Percentiles rank a stretch among this genome's conserved stretches.
Conservation (phyloP, 139 green algal species). For the Chlamydomonas eustigma region DNA sequence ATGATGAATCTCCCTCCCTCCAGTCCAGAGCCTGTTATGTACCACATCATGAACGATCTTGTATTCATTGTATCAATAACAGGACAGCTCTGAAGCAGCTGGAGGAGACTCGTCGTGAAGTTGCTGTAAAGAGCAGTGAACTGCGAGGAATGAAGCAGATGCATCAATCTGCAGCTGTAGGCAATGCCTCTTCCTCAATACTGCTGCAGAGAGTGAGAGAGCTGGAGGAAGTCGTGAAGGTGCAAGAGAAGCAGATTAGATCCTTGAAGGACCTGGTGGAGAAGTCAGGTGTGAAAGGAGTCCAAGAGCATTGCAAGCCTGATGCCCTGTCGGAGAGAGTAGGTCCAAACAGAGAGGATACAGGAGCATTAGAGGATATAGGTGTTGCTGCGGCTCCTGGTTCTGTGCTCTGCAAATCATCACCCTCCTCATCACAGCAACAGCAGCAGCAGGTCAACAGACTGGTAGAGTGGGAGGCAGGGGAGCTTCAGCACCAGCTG, state of each 20-base stretch:
- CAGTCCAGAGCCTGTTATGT: too few relatives aligned
- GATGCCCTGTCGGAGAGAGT: not conserved
- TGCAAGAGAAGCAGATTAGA: not conserved
- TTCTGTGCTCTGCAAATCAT: slow-evolving; percentile 1
- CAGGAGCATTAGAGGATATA: not conserved
- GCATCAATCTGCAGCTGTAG: not conserved
- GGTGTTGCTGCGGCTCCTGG: not conserved
- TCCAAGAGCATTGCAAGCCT: not conserved
- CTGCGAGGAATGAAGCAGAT: not conserved
- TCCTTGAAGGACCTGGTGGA: not conserved
- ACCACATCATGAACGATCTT: too few relatives aligned
- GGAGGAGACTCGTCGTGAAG: not conserved
- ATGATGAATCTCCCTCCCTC: too few relatives aligned
- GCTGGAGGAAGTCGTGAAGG: not conserved
- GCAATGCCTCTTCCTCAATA: not conserved
- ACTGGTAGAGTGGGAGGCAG: not conserved
- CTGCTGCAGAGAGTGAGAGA: not conserved
- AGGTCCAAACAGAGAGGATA: not conserved
- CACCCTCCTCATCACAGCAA: not conserved
- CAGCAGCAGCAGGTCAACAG: not conserved
- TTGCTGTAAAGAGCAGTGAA: too few relatives aligned
- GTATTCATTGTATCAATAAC: too few relatives aligned
- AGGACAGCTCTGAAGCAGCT: not conserved
- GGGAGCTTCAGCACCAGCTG: not conserved
- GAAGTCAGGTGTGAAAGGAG: not conserved